These are phyloP conservation scores for Trypanosoma congolense DNA, from an alignment of 208 protist genomes.

Conservation along the genomic window DNA sequence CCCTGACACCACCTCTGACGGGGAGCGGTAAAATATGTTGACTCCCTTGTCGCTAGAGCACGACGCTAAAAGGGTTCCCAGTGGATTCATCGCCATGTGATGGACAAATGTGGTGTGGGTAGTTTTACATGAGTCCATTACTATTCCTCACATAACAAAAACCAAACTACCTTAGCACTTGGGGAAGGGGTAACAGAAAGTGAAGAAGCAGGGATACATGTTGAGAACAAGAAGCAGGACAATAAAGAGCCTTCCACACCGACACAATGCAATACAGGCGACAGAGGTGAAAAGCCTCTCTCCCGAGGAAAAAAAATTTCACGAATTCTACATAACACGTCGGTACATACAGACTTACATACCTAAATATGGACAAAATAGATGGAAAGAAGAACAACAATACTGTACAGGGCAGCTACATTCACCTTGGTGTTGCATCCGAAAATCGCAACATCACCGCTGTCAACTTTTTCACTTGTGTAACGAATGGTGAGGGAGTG, in stretches of 20 bases:
- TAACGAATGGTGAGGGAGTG: constrained; percentile 68
- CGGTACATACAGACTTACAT: no score
- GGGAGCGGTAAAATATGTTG: constrained; percentile 63
- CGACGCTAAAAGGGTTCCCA: constrained; percentile 68
- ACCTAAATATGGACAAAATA: no score
- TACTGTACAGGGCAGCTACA: background rate
- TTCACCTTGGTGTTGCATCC: background rate
- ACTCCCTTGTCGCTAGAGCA: constrained; percentile 87
- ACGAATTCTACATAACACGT: no score
- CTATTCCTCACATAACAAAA: constrained; percentile 14
- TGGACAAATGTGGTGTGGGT: constrained; percentile 77
- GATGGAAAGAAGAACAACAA: no score
- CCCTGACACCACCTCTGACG: constrained; percentile 9
- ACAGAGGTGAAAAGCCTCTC: no score
- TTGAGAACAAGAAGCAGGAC: background rate
- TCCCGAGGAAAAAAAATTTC: no score
- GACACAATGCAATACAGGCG: background rate
- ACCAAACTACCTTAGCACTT: background rate
- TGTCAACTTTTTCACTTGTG: constrained; percentile 50
- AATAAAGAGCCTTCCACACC: background rate
- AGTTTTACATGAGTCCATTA: constrained; percentile 50
- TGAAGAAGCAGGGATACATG: background rate
- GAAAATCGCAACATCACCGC: constrained; percentile 28
- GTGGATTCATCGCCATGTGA: constrained; percentile 76
- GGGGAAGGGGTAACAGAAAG: background rate